Evolutionary conservation across 192 early-diverging fungal genomes (phyloP), one percentile per base, ranked within the genome.

Genomic region (Spizellomyces punctatus): DNA sequence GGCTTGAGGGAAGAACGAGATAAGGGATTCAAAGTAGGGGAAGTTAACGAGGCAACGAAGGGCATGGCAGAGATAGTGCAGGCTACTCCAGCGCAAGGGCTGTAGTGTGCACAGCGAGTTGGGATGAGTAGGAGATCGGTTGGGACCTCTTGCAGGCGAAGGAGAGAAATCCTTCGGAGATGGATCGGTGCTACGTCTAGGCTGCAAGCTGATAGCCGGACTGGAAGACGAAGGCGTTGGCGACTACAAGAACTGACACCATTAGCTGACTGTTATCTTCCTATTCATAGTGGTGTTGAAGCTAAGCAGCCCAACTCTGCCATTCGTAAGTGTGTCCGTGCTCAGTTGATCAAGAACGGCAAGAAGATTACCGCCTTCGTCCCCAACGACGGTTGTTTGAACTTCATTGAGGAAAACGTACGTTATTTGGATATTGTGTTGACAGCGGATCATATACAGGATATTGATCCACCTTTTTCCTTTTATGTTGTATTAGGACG

Each of bases 251-350:
- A 36, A 36, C 3, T 3, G 27, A 36, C 27, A 36, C 27, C 3
- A 0, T 36, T 0, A 36, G 27, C 27, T 36, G 27, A 36, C 21
- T 42, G 21, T n/a, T 81, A 16, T 65, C 41, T 72, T 46, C 14
- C 19, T 57, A 56, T 42, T 9, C 49, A 69, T 73, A 93, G 91
- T 85, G 98, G 96, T 93, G 94, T 99, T 80, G 98, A 99, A 90
- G 95, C 98, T 83, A 99, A 99, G 87, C 98, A 99, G 86, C 98
- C 98, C 82, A 99, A 99, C 93, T 99, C 98, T 88, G 98, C 98
- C 73, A 99, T 99, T 92, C 95, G 98, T 87, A 99, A 99, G 90
- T 98, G 96, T 88, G 95, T 99, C 75, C 95, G 98, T 94, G 96
- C 96, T 75, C 98, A 99, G 89, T 90, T 99, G 75, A 98, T 99